Evolutionary conservation across 176 grass and related monocot species (phyloP).

Genomic region (Triticum aestivum): IWGSC_CS_RefSeq_v2.1 NC_057805.1:8191429-8191928

Average conservation of each 20-base stretch:
- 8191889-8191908: background rate
- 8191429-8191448: background rate
- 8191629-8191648: background rate
- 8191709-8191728: background rate
- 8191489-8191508: conserved; percentile 14
- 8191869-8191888: conserved; percentile 21
- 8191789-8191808: conserved; percentile 72
- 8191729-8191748: conserved; percentile 61
- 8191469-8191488: background rate
- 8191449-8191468: background rate
- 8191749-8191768: conserved; percentile 64
- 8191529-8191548: background rate
- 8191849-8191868: conserved; percentile 58
- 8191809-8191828: conserved; percentile 69
- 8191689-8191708: conserved; percentile 10
- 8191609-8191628: background rate
- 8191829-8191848: conserved; percentile 70
- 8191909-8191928: background rate
- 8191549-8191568: background rate
- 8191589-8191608: background rate
- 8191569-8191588: background rate
- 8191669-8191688: background rate
- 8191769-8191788: conserved; percentile 57
- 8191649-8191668: background rate
- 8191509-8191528: background rate